Evolutionary conservation across 1,284 basidiomycete species (phyloP), one percentile per base, ranked within the genome.

Genomic region (Ceratobasidium sp.): DNA sequence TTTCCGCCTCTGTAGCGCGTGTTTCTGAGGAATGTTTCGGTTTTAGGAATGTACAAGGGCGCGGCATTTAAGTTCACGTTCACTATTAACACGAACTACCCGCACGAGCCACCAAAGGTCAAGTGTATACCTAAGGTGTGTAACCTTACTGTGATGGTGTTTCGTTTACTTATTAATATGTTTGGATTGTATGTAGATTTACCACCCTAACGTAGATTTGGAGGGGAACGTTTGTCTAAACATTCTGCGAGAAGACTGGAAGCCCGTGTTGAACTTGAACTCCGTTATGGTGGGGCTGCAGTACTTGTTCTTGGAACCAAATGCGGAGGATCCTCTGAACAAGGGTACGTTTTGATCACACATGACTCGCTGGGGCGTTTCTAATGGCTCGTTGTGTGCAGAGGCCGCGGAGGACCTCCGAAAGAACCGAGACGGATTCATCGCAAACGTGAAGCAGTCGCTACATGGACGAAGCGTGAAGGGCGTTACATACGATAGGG

Each of bases 201-300:
- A 99, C 82, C 98, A 99, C 81, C 98, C 98, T 1, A 99, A 99
- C 79, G 91, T 99, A 58, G 97, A 99, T 82, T 87, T 98, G 43
- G 95, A 98, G 80, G 96, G 96, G 62, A 98, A 98, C 77, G 95
- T 98, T 46, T 97, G 95, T 83, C 81, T 97, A 79, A 99, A 99
- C 84, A 98, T 99, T 79, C 87, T 99, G 74, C 90, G 98, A 81
- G 98, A 99, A 85, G 98, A 99, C 84, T 99, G 98, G 98, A 99
- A 99, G 80, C 98, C 98, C 16, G 98, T 98, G 3, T 86, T 99
- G 66, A 98, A 98, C 82, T 87, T 98, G 72, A 98, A 96, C 81
- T 94, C 95, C 44, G 94, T 99, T 76, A 96, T 98, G 91, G 95
- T 98, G 76, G 98, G 98, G 44, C 84, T 99, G 74, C 96, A 99